phyloP scores from a whole-genome alignment of 495 filamentous ascomycete species.

The Lepraria neglecta region DNA sequence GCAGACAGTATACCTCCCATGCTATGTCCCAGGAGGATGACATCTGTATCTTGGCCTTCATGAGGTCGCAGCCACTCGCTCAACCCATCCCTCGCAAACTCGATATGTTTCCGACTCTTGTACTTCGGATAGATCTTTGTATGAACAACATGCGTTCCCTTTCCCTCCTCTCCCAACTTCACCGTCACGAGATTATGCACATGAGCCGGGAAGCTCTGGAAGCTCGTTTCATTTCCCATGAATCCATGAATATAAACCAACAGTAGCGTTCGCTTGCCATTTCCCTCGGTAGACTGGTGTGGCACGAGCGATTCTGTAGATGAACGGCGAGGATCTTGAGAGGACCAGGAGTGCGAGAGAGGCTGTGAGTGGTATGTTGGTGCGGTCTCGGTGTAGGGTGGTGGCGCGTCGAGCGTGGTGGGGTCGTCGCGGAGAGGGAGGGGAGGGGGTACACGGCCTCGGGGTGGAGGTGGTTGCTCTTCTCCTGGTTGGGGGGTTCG shows the following conservation, averaged over 20 bases:
- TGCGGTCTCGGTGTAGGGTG: constrained; percentile 20
- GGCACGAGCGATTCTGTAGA: constrained; percentile 59
- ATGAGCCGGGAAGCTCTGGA: constrained; percentile 81
- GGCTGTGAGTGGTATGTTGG: constrained; percentile 16
- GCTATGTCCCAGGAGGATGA: constrained; percentile 80
- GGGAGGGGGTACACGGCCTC: constrained; percentile 2
- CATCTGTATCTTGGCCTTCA: constrained; percentile 65
- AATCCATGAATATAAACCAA: constrained; percentile 90
- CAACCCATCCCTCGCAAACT: constrained; percentile 71
- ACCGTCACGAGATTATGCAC: constrained; percentile 71
- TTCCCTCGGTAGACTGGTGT: constrained; percentile 33
- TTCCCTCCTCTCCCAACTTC: constrained; percentile 46
- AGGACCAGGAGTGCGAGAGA: constrained; percentile 27
- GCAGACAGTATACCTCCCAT: constrained; percentile 83
- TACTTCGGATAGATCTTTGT: constrained; percentile 91
- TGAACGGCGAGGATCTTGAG: constrained; percentile 53
- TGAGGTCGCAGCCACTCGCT: constrained; percentile 79
- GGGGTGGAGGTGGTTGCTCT: neutral
- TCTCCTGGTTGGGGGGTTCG: neutral
- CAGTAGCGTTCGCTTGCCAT: constrained; percentile 55
- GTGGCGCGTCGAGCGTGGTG: constrained; percentile 7
- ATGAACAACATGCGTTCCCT: constrained; percentile 64
- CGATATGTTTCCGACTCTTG: constrained; percentile 69
- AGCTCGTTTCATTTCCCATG: constrained; percentile 83
- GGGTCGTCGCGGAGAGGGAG: constrained; percentile 4